Evolutionary conservation across 257 asterid genomes (phyloP).

Genomic region (Solanum ahanhuiri): DNA sequence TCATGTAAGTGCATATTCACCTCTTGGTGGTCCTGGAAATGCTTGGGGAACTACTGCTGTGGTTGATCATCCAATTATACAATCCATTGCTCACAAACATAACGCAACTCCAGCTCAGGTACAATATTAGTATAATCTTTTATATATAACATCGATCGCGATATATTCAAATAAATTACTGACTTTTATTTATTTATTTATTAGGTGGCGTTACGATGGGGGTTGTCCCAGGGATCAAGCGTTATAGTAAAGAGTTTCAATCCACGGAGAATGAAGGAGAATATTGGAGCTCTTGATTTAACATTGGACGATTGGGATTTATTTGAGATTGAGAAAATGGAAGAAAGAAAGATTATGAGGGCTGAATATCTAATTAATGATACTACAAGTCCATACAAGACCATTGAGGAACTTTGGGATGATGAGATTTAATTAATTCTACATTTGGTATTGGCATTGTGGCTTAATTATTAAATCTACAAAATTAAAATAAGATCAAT

Average conservation of each 20-base stretch:
- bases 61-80: conserved; percentile 38
- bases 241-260: conserved; percentile 77
- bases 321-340: conserved; percentile 39
- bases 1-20: conserved; percentile 72
- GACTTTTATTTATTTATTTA: background rate
- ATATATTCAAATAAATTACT: background rate
- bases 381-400: conserved; percentile 66
- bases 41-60: conserved; percentile 80
- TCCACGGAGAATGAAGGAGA: conserved; percentile 58
- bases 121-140: background rate
- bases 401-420: conserved; percentile 78
- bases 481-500: background rate
- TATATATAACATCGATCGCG: background rate
- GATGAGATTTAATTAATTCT: conserved; percentile 39
- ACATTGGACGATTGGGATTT: conserved; percentile 35
- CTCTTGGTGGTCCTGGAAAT: conserved; percentile 80
- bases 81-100: conserved; percentile 51
- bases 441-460: background rate
- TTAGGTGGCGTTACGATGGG: conserved; percentile 68
- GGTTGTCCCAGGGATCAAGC: conserved; percentile 52
- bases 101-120: conserved; percentile 76
- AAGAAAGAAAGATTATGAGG: conserved; percentile 59
- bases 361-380: conserved; percentile 59
- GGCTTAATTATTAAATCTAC: background rate
- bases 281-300: conserved; percentile 45